Evolutionary conservation across 768 basidiomycete species (phyloP), one percentile per base, ranked within the genome.

Genomic region (Pisolithus sp.): DNA sequence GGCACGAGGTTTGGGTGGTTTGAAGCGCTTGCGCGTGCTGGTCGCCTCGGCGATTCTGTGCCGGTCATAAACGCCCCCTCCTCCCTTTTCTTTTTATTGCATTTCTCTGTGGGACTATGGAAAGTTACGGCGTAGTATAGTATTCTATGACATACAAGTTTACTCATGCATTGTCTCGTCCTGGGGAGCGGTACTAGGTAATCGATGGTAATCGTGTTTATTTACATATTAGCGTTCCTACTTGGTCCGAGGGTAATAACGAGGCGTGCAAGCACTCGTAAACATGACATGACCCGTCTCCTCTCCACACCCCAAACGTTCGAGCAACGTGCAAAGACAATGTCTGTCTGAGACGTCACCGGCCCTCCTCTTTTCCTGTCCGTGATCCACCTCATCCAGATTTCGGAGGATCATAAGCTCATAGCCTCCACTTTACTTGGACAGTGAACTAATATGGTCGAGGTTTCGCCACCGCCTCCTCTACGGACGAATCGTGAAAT

Each of bases 401-500:
- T 39, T 60, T 53, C 48, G 44, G 53, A 53, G 41, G 34, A 53
- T 48, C 34, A 13, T 54, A 47, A 26, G n/a, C 50, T 57, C 52
- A 56, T 57, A 53, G 56, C 55, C 53, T 58, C 50, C 48, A 53
- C 53, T 51, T 55, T 55, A 55, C 44, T 55, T 53, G 51, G 58
- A 15, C 23, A 37, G 50, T 23, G n/a, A 51, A 38, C 43, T 20
- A n/a, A n/a, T n/a, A 67, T 56, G 57, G 59, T 54, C 39, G 52
- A 48, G 45, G 51, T 44, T 57, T 57, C 53, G 47, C 54, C 52
- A 49, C 57, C 56, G 50, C 56, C 55, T 34, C 34, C 34, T 57
- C 60, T 56, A 56, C 74, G 65, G 46, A 72, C 70, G 39, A 66
- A 73, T 58, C 78, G 78, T 52, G 77, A 82, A 51, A 64, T 77